Percentiles rank a stretch among this genome's conserved stretches.
These are phyloP conservation scores for Phialophora macrospora DNA, from an alignment of 2,329 filamentous ascomycete genomes.

Conservation along the genomic window DNA sequence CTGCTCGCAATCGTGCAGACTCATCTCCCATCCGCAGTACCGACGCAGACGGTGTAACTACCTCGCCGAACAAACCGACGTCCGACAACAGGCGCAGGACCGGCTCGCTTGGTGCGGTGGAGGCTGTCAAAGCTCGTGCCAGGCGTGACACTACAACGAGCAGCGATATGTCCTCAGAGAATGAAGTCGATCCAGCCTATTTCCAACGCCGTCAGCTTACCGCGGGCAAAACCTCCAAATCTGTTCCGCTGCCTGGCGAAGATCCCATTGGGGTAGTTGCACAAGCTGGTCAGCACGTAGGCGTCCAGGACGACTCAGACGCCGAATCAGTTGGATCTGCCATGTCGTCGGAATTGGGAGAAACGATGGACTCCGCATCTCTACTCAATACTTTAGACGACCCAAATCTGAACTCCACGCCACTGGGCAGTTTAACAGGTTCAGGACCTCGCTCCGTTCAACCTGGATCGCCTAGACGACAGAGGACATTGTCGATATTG, in stretches of 20 bases:
- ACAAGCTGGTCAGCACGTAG: conserved; percentile 25
- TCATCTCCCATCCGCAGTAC: conserved; percentile 78
- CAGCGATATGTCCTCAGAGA: conserved; percentile 69
- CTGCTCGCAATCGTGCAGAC: conserved; percentile 79
- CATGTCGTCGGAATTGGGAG: conserved; percentile 61
- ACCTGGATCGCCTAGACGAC: conserved; percentile 59
- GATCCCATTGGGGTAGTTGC: background rate
- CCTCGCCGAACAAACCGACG: conserved; percentile 59
- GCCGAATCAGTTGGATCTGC: conserved; percentile 55
- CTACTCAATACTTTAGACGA: conserved; percentile 58
- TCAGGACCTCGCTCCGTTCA: conserved; percentile 36
- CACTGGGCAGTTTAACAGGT: conserved; percentile 44
- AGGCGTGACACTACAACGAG: conserved; percentile 68
- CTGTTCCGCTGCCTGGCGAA: conserved; percentile 34
- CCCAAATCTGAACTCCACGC: conserved; percentile 51
- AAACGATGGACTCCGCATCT: conserved; percentile 61
- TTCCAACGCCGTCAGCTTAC: conserved; percentile 61
- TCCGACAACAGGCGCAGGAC: conserved; percentile 56
- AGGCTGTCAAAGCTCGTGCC: conserved; percentile 58
- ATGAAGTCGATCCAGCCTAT: conserved; percentile 59
- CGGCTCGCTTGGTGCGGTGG: conserved; percentile 62
- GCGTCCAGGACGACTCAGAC: conserved; percentile 53
- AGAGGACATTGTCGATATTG: conserved; percentile 52
- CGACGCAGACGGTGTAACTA: conserved; percentile 57
- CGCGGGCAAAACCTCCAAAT: conserved; percentile 46